Evolutionary conservation across 305 asterid species (phyloP), one percentile per base, ranked within the genome.

Genomic region (Rubia balearica): DNA sequence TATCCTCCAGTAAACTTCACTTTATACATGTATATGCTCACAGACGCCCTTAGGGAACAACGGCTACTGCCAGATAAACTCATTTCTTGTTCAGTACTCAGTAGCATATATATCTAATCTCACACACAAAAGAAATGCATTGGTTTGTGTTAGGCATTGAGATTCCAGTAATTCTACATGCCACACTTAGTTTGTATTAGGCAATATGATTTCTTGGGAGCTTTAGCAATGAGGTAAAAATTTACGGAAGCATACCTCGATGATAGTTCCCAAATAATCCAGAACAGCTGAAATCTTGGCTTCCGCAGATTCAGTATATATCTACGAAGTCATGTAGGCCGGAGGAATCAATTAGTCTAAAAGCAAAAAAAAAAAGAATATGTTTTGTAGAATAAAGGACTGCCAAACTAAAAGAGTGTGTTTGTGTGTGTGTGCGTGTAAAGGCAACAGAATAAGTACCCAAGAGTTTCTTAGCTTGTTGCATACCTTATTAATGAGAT

Each of bases 281-380:
- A 87, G 86, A 80, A 91, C 98, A 51, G 98, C 96, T 56, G 96
- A 88, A 74, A 94, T 89, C 86, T 94, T 91, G 70, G 87, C 99
- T 82, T 86, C 93, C 12, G 89, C 95, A 75, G 99, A 94, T 38
- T 85, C 90, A 40, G 83, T 87, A 74, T 89, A 94, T 68, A 94
- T 87, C 97, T 90, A 85, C 75, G 78, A 49, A 21, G 38, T 48
- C 69, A 24, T 4, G 49, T 17, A 64, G 22, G 19, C 21, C 65
- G 55, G 36, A 71, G 7, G 38, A 30, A 72, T 12, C 9, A 68
- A 24, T 19, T 40, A 17, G 19, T 59, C 41, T 13, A 27, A 57
- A 45, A 53, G 30, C 59, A 33, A 42, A 13, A 7, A 40, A 53
- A 61, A 74, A 21, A 33, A 16, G 46, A 68, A 69, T 41, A 22